Conservation (phyloP, 2,329 filamentous ascomycete species). For the Clonostachys rosea region DNA sequence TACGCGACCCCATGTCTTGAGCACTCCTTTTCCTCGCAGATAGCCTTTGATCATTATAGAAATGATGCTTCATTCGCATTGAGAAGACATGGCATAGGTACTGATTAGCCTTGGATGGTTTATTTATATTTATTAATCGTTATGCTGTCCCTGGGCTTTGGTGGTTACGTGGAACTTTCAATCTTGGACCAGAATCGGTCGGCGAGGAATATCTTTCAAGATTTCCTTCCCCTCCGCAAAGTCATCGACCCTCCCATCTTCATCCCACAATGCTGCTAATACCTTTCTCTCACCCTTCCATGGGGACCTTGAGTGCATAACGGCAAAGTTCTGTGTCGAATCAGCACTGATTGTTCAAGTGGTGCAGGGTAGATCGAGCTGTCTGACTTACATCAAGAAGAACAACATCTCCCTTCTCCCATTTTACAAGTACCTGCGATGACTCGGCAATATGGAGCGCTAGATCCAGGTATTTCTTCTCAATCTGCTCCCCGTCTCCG, state of each 20-base stretch:
- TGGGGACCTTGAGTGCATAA: constrained; percentile 20
- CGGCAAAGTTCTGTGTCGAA: constrained; percentile 19
- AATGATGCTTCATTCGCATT: too few relatives aligned
- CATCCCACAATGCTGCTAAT: constrained; percentile 22
- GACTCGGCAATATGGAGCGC: constrained; percentile 16
- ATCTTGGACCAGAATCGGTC: too few relatives aligned
- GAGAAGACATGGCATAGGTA: too few relatives aligned
- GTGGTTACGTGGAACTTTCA: too few relatives aligned
- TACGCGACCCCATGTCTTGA: too few relatives aligned
- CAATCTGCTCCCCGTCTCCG: constrained; percentile 18
- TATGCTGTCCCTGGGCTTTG: too few relatives aligned
- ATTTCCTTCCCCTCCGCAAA: constrained; percentile 10
- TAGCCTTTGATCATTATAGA: too few relatives aligned
- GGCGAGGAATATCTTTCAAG: too few relatives aligned
- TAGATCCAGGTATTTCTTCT: constrained; percentile 18
- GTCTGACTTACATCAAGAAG: constrained; percentile 17
- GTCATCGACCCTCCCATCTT: constrained; percentile 14
- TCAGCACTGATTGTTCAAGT: background rate
- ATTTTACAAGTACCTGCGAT: constrained; percentile 15
- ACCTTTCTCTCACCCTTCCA: constrained; percentile 22
- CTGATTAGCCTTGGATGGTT: too few relatives aligned
- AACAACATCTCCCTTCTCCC: constrained; percentile 20
- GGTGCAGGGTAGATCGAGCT: background rate
- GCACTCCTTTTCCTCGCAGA: too few relatives aligned
- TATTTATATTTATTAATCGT: too few relatives aligned